These are phyloP conservation scores for Prunus fruticosa DNA, from an alignment of 306 rosid genomes.

Conservation along the genomic window DNA sequence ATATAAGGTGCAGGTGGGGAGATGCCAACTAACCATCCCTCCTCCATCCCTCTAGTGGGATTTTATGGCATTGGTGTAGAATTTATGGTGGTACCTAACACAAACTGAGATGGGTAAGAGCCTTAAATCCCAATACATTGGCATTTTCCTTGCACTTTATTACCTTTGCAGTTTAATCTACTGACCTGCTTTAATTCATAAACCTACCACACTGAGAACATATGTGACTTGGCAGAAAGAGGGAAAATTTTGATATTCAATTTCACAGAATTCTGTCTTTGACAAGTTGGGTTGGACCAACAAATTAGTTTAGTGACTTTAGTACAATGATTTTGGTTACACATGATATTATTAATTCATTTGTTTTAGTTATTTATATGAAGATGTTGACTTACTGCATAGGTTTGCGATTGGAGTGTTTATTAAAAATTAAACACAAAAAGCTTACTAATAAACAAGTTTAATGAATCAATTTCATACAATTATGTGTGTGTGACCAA, in stretches of 20 bases:
- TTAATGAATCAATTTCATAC: too few species aligned
- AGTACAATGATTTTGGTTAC: too few species aligned
- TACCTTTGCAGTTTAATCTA: background rate
- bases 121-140: conserved; percentile 6
- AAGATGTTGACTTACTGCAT: too few species aligned
- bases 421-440: too few species aligned
- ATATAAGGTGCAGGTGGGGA: background rate
- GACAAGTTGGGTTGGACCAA: too few species aligned
- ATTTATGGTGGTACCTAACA: conserved; percentile 24
- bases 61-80: conserved; percentile 9
- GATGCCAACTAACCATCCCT: background rate
- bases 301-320: too few species aligned
- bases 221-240: background rate
- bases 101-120: background rate
- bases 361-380: too few species aligned
- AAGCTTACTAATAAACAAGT: too few species aligned
- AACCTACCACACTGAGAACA: background rate
- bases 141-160: conserved; percentile 1
- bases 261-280: background rate
- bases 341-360: too few species aligned
- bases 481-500: too few species aligned
- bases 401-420: too few species aligned
- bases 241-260: background rate
- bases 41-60: background rate
- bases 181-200: background rate